These are phyloP conservation scores for Yamadazyma phyllophila DNA, from an alignment of 805 yeast species.

Conservation along the genomic window DNA sequence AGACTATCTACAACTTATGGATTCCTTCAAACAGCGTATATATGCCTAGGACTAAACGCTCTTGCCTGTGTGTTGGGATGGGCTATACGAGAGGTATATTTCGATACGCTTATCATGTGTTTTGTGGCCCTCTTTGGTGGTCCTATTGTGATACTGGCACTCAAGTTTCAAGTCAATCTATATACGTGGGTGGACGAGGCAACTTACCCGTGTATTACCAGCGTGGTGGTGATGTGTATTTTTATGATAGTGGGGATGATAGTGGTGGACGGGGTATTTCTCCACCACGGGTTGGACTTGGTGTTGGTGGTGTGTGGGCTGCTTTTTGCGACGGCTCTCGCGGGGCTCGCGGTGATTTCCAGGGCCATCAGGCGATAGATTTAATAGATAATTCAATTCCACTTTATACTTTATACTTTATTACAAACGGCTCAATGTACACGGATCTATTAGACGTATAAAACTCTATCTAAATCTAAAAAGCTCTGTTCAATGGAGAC, in stretches of 20 bases:
- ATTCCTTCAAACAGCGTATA: background rate
- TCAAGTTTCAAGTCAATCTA: slow-evolving; percentile 1
- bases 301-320: background rate
- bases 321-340: background rate
- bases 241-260: background rate
- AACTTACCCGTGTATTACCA: background rate
- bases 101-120: background rate
- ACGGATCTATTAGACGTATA: too few species aligned
- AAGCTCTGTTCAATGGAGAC: slow-evolving; percentile 81
- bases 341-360: too few species aligned
- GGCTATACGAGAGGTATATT: too few species aligned
- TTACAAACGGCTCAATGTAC: too few species aligned
- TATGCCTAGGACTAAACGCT: background rate
- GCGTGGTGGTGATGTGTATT: background rate
- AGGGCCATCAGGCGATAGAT: too few species aligned
- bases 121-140: background rate
- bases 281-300: background rate
- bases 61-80: background rate
- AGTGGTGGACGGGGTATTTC: background rate
- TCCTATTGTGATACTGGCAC: background rate
- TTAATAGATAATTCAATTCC: too few species aligned
- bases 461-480: slow-evolving; percentile 33
- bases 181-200: slow-evolving; percentile 4
- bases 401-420: too few species aligned
- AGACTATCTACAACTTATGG: background rate